Conservation (phyloP, 805 yeast species). For the Torulaspora microellipsoides region DNA sequence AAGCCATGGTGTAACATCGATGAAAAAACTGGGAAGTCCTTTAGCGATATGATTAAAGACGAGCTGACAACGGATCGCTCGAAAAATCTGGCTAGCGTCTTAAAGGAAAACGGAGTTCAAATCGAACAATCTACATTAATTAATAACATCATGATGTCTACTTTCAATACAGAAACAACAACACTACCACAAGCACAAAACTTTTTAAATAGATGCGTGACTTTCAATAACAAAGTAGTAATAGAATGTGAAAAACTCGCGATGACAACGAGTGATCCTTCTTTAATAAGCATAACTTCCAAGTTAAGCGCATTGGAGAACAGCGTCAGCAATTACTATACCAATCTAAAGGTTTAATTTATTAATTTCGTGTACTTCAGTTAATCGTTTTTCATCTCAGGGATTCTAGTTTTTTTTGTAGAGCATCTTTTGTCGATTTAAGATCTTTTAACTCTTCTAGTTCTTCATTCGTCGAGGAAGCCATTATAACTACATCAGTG, state of each 20-base stretch:
- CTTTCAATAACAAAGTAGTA: constrained; percentile 56
- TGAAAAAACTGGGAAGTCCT: constrained; percentile 42
- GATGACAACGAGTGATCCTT: constrained; percentile 64
- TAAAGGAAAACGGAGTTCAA: constrained; percentile 38
- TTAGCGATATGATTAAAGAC: constrained; percentile 55
- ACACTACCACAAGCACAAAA: constrained; percentile 42
- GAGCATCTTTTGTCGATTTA: constrained; percentile 21
- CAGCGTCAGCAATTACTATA: constrained; percentile 22
- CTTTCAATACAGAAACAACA: constrained; percentile 33
- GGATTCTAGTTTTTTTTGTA: constrained; percentile 15
- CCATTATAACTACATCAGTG: constrained; percentile 30
- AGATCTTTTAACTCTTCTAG: constrained; percentile 26
- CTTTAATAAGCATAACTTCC: constrained; percentile 54
- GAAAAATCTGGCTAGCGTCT: constrained; percentile 37
- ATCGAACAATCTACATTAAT: constrained; percentile 32
- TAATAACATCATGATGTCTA: constrained; percentile 35
- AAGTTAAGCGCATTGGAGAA: constrained; percentile 58
- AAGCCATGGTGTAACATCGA: constrained; percentile 62
- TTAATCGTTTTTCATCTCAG: constrained; percentile 1
- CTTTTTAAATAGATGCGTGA: constrained; percentile 57
- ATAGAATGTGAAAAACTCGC: constrained; percentile 55
- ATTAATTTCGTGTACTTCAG: too few species aligned
- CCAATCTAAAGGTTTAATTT: constrained; percentile 16
- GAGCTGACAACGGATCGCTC: constrained; percentile 46
- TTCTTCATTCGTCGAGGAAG: constrained; percentile 32